Evolutionary conservation across 2,329 filamentous ascomycete genomes (phyloP).

Genomic region (Botrytis porri): DNA sequence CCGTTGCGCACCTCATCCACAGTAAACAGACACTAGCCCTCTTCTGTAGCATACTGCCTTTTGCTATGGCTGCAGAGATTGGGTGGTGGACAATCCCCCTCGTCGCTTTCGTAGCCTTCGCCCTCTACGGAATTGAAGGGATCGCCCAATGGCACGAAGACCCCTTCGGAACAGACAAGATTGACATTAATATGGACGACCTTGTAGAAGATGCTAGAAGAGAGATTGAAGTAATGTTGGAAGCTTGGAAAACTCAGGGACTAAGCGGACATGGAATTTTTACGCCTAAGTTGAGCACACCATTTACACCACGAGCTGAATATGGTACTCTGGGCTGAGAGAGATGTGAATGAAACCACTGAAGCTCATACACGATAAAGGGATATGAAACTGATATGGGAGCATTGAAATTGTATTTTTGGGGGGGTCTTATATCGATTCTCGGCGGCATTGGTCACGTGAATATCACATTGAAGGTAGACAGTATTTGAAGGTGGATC

Average conservation of each 20-base stretch:
- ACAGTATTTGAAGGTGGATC: background rate
- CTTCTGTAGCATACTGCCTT: slow-evolving; percentile 58
- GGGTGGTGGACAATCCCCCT: slow-evolving; percentile 60
- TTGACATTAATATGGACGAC: slow-evolving; percentile 67
- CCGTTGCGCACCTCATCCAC: slow-evolving; percentile 63
- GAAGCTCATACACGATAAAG: background rate
- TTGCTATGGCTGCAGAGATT: slow-evolving; percentile 61
- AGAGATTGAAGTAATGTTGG: slow-evolving; percentile 56
- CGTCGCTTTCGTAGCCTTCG: slow-evolving; percentile 59
- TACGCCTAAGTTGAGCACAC: background rate
- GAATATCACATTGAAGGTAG: background rate
- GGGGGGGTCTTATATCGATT: background rate
- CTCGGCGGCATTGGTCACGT: background rate
- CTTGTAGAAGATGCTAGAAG: slow-evolving; percentile 58
- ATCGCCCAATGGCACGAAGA: slow-evolving; percentile 56
- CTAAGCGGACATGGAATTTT: slow-evolving; percentile 17
- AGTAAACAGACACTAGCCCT: slow-evolving; percentile 61
- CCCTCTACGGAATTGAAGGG: slow-evolving; percentile 52
- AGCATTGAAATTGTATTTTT: background rate
- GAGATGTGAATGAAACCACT: background rate
- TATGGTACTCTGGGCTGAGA: slow-evolving; percentile 12
- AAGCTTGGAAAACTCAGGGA: slow-evolving; percentile 50
- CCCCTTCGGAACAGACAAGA: slow-evolving; percentile 63
- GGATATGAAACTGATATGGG: background rate
- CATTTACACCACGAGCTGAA: slow-evolving; percentile 8